Percentiles rank a stretch among this genome's conserved stretches.
phyloP scores from a whole-genome alignment of 2,329 filamentous ascomycete species.

The Pseudogymnoascus destructans region DNA sequence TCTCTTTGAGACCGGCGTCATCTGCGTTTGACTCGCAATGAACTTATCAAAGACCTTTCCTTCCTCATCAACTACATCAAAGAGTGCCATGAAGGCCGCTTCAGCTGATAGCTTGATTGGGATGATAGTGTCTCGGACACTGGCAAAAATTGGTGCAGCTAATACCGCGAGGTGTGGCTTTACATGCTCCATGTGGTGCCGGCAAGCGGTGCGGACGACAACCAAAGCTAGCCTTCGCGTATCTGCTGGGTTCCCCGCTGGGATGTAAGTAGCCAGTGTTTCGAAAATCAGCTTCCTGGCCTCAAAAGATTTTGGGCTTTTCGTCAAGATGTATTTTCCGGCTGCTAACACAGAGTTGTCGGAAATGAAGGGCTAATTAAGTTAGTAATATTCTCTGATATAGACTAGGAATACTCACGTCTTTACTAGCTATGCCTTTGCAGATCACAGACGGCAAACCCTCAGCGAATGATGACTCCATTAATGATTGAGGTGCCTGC shows the following conservation, averaged over 20 bases:
- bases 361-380: conserved; percentile 57
- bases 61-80: conserved; percentile 81
- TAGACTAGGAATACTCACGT: conserved; percentile 39
- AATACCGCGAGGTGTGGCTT: conserved; percentile 69
- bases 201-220: conserved; percentile 71
- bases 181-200: conserved; percentile 65
- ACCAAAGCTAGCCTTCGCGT: conserved; percentile 78
- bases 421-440: conserved; percentile 65
- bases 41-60: conserved; percentile 82
- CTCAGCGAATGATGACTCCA: conserved; percentile 51
- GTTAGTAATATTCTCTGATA: conserved; percentile 17
- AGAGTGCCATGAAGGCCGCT: conserved; percentile 82
- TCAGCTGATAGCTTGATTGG: conserved; percentile 93
- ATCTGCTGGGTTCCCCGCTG: conserved; percentile 66
- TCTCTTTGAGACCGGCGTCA: conserved; percentile 63
- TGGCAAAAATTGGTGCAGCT: conserved; percentile 74
- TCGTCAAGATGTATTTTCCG: conserved; percentile 73
- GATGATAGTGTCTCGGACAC: conserved; percentile 82
- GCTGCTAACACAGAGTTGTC: conserved; percentile 83
- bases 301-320: conserved; percentile 59
- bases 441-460: conserved; percentile 67
- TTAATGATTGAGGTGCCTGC: conserved; percentile 61
- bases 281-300: conserved; percentile 68
- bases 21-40: conserved; percentile 53
- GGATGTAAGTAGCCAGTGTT: conserved; percentile 59